A percentile compares a stretch with the other conserved stretches of the same genome.
Conservation (phyloP, 2,329 filamentous ascomycete genomes). For the Epichloe sp. region DNA sequence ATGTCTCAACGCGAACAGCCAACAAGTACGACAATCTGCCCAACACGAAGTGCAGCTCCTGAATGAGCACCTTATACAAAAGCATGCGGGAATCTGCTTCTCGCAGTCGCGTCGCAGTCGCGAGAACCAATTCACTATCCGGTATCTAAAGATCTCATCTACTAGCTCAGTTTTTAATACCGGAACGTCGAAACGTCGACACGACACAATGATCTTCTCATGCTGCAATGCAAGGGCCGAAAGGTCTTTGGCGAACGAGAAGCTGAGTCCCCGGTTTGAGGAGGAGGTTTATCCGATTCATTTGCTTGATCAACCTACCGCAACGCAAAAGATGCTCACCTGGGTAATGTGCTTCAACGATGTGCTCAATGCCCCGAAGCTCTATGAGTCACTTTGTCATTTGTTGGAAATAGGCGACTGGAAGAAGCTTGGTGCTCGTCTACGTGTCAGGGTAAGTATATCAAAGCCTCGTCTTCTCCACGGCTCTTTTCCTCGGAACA, state of each 20-base stretch:
- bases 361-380: constrained; percentile 3
- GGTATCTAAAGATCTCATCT: background rate
- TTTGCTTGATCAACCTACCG: constrained; percentile 2
- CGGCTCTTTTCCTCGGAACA: background rate
- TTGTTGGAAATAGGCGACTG: constrained; percentile 6
- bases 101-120: no score
- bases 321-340: constrained; percentile 2
- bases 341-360: constrained; percentile 9
- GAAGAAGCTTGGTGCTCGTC: constrained; percentile 5
- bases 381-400: constrained; percentile 2
- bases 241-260: background rate
- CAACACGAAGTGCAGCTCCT: background rate
- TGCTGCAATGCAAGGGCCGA: constrained; percentile 1
- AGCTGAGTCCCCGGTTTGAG: background rate
- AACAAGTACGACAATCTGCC: background rate
- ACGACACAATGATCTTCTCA: constrained; percentile 1
- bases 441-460: constrained; percentile 3
- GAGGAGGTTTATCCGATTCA: constrained; percentile 5
- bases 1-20: background rate
- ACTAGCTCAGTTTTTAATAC: background rate
- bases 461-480: background rate
- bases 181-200: background rate
- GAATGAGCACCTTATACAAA: background rate
- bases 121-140: background rate
- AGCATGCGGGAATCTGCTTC: background rate